Percentiles rank a stretch among this genome's conserved stretches.
phyloP scores from a whole-genome alignment of 495 filamentous ascomycete species.

The Corynascus novoguineensis region DNA sequence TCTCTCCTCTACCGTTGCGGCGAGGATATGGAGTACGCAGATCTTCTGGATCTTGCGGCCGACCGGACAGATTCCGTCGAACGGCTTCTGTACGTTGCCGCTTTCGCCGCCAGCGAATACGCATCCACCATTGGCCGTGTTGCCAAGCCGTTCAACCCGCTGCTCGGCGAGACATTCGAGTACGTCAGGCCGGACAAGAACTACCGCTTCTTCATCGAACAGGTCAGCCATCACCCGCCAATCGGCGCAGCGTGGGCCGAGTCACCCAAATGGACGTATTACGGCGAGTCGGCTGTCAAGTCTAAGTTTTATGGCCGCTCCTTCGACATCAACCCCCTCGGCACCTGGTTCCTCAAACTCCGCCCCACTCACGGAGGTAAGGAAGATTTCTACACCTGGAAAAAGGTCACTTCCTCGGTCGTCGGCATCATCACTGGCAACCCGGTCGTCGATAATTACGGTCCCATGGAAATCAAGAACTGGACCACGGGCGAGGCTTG shows the following conservation, averaged over 20 bases:
- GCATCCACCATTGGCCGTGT: conserved; percentile 94
- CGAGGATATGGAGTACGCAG: conserved; percentile 96
- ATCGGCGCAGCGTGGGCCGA: conserved; percentile 93
- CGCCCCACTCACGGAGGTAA: conserved; percentile 67
- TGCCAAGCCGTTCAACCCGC: conserved; percentile 95
- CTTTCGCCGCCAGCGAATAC: conserved; percentile 92
- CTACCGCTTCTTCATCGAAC: conserved; percentile 96
- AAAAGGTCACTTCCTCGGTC: conserved; percentile 97
- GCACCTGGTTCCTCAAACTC: conserved; percentile 92
- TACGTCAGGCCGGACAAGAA: conserved; percentile 93
- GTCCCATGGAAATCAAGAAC: conserved; percentile 95
- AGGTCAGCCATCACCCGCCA: conserved; percentile 96
- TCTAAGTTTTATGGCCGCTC: conserved; percentile 97
- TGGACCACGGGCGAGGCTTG: conserved; percentile 89
- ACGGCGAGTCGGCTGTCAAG: conserved; percentile 92
- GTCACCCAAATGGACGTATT: conserved; percentile 93
- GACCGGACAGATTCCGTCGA: conserved; percentile 82
- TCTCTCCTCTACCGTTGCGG: conserved; percentile 93
- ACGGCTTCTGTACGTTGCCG: conserved; percentile 91
- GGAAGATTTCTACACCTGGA: conserved; percentile 96
- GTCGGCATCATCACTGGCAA: conserved; percentile 96
- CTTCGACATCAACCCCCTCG: conserved; percentile 93
- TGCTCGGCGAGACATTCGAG: conserved; percentile 95
- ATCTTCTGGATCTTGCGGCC: conserved; percentile 85
- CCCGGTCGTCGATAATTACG: conserved; percentile 97